A percentile compares a stretch with the other conserved stretches of the same genome.
These are phyloP conservation scores for Mycosphaerella arachidis DNA, from an alignment of 2,329 filamentous ascomycete genomes.

Conservation along the genomic window DNA sequence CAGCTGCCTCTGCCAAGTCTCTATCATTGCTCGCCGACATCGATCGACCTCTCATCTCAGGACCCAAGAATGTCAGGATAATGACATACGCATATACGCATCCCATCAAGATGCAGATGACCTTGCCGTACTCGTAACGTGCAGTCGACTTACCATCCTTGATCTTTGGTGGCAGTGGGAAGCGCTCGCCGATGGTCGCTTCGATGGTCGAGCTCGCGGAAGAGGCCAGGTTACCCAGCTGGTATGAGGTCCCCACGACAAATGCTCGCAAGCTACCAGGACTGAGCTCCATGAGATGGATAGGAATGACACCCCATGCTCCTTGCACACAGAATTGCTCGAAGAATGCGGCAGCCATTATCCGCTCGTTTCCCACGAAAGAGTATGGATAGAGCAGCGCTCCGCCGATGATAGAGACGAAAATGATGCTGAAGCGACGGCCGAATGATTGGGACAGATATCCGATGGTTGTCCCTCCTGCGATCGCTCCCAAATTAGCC, in stretches of 20 bases:
- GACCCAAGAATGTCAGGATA: conserved; percentile 59
- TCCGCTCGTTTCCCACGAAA: conserved; percentile 56
- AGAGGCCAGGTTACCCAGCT: conserved; percentile 68
- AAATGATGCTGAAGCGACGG: conserved; percentile 45
- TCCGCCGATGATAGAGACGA: conserved; percentile 58
- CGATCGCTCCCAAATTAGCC: conserved; percentile 48
- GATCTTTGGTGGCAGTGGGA: conserved; percentile 41
- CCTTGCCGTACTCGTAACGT: conserved; percentile 41
- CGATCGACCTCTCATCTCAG: conserved; percentile 41
- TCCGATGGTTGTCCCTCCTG: conserved; percentile 44
- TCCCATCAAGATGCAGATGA: conserved; percentile 64
- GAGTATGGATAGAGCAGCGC: conserved; percentile 81
- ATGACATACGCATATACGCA: conserved; percentile 67
- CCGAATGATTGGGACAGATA: conserved; percentile 46
- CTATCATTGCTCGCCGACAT: conserved; percentile 31
- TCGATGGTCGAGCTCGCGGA: conserved; percentile 43
- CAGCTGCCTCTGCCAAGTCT: conserved; percentile 30
- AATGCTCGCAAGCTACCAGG: conserved; percentile 70
- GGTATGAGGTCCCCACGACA: conserved; percentile 69
- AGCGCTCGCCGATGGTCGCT: conserved; percentile 39
- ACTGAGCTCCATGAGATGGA: conserved; percentile 72
- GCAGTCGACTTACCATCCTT: conserved; percentile 33
- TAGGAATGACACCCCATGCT: conserved; percentile 44
- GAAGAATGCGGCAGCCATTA: conserved; percentile 81
- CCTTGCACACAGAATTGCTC: conserved; percentile 48